phyloP scores from a whole-genome alignment of 305 asterid genomes.

The Fraxinus greggii region DNA sequence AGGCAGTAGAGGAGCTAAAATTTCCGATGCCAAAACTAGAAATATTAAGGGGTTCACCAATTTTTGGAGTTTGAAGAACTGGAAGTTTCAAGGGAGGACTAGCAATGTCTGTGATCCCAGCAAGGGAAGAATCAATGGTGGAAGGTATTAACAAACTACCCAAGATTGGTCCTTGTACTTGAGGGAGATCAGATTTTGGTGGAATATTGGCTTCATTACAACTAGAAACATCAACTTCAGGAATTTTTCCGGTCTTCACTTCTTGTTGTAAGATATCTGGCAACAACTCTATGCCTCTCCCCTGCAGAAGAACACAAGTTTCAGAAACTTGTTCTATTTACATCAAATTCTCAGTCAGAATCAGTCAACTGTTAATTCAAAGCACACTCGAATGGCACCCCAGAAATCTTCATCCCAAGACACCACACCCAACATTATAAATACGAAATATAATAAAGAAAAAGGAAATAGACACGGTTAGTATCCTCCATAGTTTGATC shows the following conservation, averaged over 20 bases:
- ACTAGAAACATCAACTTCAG: slow-evolving; percentile 38
- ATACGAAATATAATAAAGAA: neutral
- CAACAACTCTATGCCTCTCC: slow-evolving; percentile 69
- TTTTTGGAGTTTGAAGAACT: slow-evolving; percentile 21
- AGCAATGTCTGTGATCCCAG: slow-evolving; percentile 20
- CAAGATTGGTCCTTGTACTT: slow-evolving; percentile 55
- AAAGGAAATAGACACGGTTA: neutral
- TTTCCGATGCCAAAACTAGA: slow-evolving; percentile 16
- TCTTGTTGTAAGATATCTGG: slow-evolving; percentile 71
- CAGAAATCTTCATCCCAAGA: neutral
- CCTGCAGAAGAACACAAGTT: slow-evolving; percentile 39
- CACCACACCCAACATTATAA: neutral
- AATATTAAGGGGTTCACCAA: slow-evolving; percentile 25
- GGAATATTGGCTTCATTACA: slow-evolving; percentile 30
- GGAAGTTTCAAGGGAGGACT: slow-evolving; percentile 22
- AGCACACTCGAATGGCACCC: neutral
- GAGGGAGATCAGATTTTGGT: slow-evolving; percentile 33
- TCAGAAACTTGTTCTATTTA: slow-evolving; percentile 5
- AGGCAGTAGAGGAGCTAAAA: slow-evolving; percentile 25
- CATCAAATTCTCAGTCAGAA: neutral
- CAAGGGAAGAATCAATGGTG: slow-evolving; percentile 21
- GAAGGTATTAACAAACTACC: slow-evolving; percentile 49
- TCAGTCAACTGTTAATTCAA: neutral
- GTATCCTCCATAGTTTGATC: neutral
- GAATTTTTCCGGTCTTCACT: slow-evolving; percentile 58